Evolutionary conservation across 1,284 basidiomycete genomes (phyloP).

Genomic region (Anthracocystis setariae): DNA sequence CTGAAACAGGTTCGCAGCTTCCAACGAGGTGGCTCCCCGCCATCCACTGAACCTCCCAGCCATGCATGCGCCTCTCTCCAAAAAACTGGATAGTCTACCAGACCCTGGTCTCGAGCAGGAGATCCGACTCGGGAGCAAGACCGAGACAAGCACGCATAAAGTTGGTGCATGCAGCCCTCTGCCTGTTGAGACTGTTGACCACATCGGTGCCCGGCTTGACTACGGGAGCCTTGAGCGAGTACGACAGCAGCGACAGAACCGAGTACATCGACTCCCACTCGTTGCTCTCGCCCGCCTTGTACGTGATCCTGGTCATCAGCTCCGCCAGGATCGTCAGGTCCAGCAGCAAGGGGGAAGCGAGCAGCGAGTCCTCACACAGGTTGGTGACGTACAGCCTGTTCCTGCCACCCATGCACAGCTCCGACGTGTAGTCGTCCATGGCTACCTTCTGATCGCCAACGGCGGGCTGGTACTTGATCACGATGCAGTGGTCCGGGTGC

Average conservation of each 20-base stretch:
- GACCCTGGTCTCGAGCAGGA: conserved; percentile 63
- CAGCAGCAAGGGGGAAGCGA: conserved; percentile 94
- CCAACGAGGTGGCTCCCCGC: conserved; percentile 4
- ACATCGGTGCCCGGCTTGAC: conserved; percentile 95
- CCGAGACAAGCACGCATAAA: conserved; percentile 76
- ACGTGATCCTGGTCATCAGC: conserved; percentile 88
- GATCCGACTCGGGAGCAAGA: conserved; percentile 63
- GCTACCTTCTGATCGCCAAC: conserved; percentile 88
- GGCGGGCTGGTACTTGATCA: conserved; percentile 75
- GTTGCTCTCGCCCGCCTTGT: conserved; percentile 69
- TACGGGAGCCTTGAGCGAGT: conserved; percentile 86
- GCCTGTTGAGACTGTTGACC: conserved; percentile 92
- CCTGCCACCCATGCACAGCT: conserved; percentile 75
- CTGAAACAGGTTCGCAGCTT: not conserved
- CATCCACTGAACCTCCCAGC: not conserved
- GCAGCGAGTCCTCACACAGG: conserved; percentile 80
- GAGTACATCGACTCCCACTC: conserved; percentile 66
- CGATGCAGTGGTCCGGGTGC: conserved; percentile 96
- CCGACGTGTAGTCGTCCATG: conserved; percentile 98
- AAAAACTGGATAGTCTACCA: conserved; percentile 40
- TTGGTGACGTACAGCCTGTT: conserved; percentile 64
- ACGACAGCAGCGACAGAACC: conserved; percentile 62
- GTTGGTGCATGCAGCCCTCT: conserved; percentile 90
- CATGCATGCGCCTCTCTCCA: not conserved
- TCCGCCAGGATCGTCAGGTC: conserved; percentile 94